Evolutionary conservation across 108 stramenopile genomes (phyloP).

Genomic region (Nitzschia putrida): DNA sequence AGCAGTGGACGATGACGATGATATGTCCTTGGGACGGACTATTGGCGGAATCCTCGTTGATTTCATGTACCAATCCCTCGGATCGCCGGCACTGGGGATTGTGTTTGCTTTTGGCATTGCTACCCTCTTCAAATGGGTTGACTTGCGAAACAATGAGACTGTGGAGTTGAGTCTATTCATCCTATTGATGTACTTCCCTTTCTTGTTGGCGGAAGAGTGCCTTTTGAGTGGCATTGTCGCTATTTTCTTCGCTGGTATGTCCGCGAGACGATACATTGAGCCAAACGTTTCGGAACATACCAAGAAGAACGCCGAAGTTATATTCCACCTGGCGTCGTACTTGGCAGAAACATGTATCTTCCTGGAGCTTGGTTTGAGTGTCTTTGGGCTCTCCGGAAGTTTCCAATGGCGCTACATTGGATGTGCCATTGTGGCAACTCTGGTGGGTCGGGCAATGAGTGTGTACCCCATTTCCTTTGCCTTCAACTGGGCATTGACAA

Average conservation of each 20-base stretch:
- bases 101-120: constrained; percentile 49
- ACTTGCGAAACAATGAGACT: constrained; percentile 35
- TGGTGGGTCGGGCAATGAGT: constrained; percentile 63
- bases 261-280: constrained; percentile 53
- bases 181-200: constrained; percentile 70
- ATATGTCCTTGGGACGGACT: constrained; percentile 18
- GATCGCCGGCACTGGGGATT: constrained; percentile 61
- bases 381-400: constrained; percentile 41
- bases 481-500: constrained; percentile 31
- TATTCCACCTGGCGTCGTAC: constrained; percentile 59
- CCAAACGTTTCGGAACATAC: constrained; percentile 60
- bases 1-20: constrained; percentile 6
- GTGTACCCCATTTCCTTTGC: constrained; percentile 62
- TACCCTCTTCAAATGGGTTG: constrained; percentile 57
- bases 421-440: constrained; percentile 54
- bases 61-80: constrained; percentile 60
- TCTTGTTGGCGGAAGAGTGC: constrained; percentile 61
- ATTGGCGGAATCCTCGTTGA: constrained; percentile 34
- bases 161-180: constrained; percentile 66
- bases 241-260: constrained; percentile 81
- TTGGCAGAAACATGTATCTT: constrained; percentile 80
- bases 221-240: constrained; percentile 79
- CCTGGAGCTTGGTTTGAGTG: constrained; percentile 71
- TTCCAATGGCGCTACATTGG: constrained; percentile 52
- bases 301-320: constrained; percentile 34